These are phyloP conservation scores for Albugo laibachii DNA, from an alignment of 352 stramenopile species.

Conservation along the genomic window DNA sequence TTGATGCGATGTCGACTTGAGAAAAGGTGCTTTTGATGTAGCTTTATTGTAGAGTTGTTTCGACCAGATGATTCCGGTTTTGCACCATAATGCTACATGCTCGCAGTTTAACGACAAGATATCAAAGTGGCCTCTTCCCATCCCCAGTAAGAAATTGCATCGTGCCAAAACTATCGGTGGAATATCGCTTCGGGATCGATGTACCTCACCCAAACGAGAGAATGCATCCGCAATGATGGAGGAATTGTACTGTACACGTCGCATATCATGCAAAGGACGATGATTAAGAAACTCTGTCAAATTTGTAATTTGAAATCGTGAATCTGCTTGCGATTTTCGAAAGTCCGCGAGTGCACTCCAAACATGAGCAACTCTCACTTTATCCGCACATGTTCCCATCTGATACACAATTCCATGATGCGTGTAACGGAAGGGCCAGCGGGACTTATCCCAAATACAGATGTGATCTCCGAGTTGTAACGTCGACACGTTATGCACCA, in stretches of 20 bases:
- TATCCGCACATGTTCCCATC: conserved; percentile 15
- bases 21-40: background rate
- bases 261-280: conserved; percentile 31
- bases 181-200: conserved; percentile 31
- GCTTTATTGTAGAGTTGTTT: conserved; percentile 42
- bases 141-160: conserved; percentile 38
- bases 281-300: conserved; percentile 45
- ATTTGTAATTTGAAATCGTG: conserved; percentile 40
- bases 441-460: conserved; percentile 58
- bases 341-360: conserved; percentile 42
- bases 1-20: too few species aligned
- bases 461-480: conserved; percentile 50
- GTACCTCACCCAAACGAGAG: conserved; percentile 37
- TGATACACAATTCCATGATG: conserved; percentile 54
- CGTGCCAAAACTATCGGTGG: conserved; percentile 48
- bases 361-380: conserved; percentile 41
- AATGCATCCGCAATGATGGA: conserved; percentile 34
- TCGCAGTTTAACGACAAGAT: conserved; percentile 56
- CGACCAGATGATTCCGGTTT: conserved; percentile 46
- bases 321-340: conserved; percentile 38
- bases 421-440: conserved; percentile 58
- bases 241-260: conserved; percentile 58
- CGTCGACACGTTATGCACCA: conserved; percentile 26
- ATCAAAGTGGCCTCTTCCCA: conserved; percentile 45
- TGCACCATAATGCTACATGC: conserved; percentile 60